Evolutionary conservation across 192 early-diverging fungal genomes (phyloP).

Genomic region (Backusella parvicylindrica): DNA sequence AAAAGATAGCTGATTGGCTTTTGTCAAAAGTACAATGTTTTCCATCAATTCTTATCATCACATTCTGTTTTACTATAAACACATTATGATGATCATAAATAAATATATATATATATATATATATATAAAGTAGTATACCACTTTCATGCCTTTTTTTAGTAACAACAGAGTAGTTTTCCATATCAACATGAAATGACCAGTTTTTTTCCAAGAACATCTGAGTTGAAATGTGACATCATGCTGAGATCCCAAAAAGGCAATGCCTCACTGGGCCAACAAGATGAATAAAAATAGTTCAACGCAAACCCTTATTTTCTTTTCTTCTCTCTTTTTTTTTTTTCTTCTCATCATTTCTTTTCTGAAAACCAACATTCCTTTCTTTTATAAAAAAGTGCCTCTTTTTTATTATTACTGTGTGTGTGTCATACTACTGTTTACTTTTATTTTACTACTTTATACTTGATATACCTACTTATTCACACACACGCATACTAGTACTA

Average conservation of each 20-base stretch:
- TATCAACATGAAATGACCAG: too few species aligned
- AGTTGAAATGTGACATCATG: slow-evolving; percentile 9
- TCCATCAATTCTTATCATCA: too few species aligned
- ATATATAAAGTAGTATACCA: too few species aligned
- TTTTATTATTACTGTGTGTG: not conserved
- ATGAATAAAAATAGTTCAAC: not conserved
- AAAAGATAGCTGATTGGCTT: too few species aligned
- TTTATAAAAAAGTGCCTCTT: not conserved
- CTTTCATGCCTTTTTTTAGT: too few species aligned
- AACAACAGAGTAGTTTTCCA: too few species aligned
- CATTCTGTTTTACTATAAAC: too few species aligned
- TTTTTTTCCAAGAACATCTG: too few species aligned
- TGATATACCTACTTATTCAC: not conserved
- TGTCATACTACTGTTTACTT: not conserved
- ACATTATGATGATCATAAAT: too few species aligned
- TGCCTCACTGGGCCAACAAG: not conserved
- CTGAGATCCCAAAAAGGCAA: not conserved
- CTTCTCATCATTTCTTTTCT: not conserved
- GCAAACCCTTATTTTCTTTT: not conserved
- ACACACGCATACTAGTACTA: not conserved
- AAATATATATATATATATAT: too few species aligned
- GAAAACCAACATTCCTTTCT: not conserved
- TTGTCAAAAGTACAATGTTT: too few species aligned
- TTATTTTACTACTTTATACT: not conserved
- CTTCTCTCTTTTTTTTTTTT: not conserved